Evolutionary conservation across 2,329 filamentous ascomycete genomes (phyloP).

Genomic region (Talaromyces sp.): DNA sequence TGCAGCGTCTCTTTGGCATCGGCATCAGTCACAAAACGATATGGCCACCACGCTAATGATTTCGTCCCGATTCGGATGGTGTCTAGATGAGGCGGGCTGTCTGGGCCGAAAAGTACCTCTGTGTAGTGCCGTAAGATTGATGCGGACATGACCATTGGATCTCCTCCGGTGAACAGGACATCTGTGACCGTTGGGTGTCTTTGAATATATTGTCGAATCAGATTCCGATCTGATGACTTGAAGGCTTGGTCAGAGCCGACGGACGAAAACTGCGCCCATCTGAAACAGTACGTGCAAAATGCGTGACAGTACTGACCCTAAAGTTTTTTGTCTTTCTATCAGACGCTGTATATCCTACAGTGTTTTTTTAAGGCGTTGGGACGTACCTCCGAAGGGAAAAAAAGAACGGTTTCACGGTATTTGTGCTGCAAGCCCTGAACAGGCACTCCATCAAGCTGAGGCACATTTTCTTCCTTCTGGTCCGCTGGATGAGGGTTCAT

Average conservation of each 20-base stretch:
- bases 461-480: neutral
- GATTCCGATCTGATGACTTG: neutral
- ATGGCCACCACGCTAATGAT: neutral
- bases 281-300: neutral
- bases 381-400: neutral
- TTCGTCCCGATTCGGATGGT: neutral
- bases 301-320: neutral
- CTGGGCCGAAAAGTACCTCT: neutral
- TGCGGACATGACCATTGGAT: neutral
- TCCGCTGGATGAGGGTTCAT: neutral
- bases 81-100: neutral
- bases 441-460: neutral
- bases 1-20: neutral
- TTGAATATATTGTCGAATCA: neutral
- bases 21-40: neutral
- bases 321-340: neutral
- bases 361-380: neutral
- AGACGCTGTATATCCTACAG: neutral
- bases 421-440: neutral
- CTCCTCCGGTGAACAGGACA: neutral
- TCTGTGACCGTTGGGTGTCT: neutral
- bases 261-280: neutral
- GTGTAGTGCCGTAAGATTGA: neutral
- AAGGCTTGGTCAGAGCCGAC: neutral
- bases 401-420: neutral